Conservation (phyloP, 2,329 filamentous ascomycete species). For the Arthroderma sp. region DNA sequence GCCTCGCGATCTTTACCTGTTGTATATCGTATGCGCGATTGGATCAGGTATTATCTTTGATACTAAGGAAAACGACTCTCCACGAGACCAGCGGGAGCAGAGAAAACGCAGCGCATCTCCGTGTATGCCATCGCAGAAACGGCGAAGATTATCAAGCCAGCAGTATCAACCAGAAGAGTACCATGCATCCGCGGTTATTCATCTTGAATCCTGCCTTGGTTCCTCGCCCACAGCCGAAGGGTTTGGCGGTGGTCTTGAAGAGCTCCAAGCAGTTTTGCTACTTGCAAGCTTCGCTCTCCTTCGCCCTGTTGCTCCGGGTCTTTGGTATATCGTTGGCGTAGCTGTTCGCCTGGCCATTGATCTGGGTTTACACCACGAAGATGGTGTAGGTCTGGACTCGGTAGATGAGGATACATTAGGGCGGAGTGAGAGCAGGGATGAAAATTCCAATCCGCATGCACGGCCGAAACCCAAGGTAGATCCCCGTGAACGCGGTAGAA, state of each 20-base stretch:
- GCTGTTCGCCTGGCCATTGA: constrained; percentile 83
- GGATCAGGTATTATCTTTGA: constrained; percentile 83
- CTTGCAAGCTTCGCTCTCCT: constrained; percentile 84
- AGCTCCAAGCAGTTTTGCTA: constrained; percentile 82
- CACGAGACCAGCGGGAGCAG: constrained; percentile 1
- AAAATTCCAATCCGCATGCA: constrained; percentile 2
- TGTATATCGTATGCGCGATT: constrained; percentile 96
- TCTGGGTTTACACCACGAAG: constrained; percentile 83
- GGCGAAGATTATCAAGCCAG: constrained; percentile 43
- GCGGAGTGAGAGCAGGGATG: constrained; percentile 6
- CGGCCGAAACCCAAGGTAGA: constrained; percentile 28
- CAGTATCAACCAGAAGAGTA: constrained; percentile 84
- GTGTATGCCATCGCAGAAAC: constrained; percentile 25
- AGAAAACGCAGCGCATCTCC: constrained; percentile 9
- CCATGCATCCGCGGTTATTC: constrained; percentile 84
- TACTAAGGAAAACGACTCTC: constrained; percentile 19
- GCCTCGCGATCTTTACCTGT: constrained; percentile 73
- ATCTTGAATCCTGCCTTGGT: constrained; percentile 71
- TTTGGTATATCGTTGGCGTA: constrained; percentile 96
- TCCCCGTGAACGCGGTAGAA: constrained; percentile 48
- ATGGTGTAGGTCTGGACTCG: constrained; percentile 55
- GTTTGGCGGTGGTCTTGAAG: constrained; percentile 79
- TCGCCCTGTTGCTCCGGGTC: constrained; percentile 76
- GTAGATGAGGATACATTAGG: constrained; percentile 23
- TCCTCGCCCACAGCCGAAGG: constrained; percentile 51